Conservation (phyloP, 139 green algal genomes). For the Microglena sp. region DNA sequence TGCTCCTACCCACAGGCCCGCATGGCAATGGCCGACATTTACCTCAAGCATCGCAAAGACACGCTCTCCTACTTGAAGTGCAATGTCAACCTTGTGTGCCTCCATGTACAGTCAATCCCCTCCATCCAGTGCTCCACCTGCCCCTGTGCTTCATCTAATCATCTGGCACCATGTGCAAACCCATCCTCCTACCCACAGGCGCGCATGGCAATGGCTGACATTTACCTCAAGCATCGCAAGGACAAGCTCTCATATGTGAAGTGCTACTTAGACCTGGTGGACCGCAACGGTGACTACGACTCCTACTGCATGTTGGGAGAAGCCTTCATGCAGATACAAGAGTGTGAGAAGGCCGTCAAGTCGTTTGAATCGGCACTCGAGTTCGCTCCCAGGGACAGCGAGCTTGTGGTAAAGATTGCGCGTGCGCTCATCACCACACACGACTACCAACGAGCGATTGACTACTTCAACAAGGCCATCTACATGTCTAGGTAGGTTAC, state of each 20-base stretch:
- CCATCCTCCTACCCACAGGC: constrained; percentile 47
- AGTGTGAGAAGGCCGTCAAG: constrained; percentile 55
- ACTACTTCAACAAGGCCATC: constrained; percentile 69
- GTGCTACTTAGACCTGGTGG: constrained; percentile 49
- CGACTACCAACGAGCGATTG: constrained; percentile 58
- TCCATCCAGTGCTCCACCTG: not conserved
- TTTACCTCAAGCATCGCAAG: constrained; percentile 54
- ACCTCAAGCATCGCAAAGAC: constrained; percentile 56
- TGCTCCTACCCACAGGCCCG: constrained; percentile 38
- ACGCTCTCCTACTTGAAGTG: constrained; percentile 12
- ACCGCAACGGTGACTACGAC: constrained; percentile 30
- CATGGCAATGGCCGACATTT: constrained; percentile 60
- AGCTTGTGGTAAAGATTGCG: constrained; percentile 28
- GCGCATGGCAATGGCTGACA: constrained; percentile 54
- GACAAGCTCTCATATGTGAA: constrained; percentile 49
- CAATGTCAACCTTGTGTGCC: not conserved
- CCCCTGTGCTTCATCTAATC: too few species aligned
- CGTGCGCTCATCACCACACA: constrained; percentile 54
- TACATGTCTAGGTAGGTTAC: too few species aligned
- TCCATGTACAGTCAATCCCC: too few species aligned
- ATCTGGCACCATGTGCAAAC: constrained; percentile 1
- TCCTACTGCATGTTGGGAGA: constrained; percentile 61
- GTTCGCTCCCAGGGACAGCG: constrained; percentile 36
- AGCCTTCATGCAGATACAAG: constrained; percentile 62
- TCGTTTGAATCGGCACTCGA: constrained; percentile 53